These are phyloP conservation scores for Lentinula novae-zelandiae DNA, from an alignment of 1,284 basidiomycete genomes.

Conservation along the genomic window DNA sequence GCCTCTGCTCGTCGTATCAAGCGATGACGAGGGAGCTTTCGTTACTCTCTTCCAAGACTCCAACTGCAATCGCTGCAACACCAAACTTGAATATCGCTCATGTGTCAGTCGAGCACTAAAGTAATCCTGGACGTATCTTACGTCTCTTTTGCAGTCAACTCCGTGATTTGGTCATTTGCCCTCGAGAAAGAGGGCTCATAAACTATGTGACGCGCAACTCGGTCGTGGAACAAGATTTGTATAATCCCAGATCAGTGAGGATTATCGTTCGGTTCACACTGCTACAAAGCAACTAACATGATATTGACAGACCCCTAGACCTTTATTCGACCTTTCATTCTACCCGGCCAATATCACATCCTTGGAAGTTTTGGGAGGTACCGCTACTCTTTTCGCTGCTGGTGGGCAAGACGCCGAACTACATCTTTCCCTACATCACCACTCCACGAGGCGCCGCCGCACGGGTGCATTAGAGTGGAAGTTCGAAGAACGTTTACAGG, in stretches of 20 bases:
- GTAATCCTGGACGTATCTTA: constrained; percentile 2
- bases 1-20: constrained; percentile 7
- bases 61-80: constrained; percentile 42
- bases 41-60: constrained; percentile 41
- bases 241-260: constrained; percentile 48
- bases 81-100: constrained; percentile 56
- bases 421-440: constrained; percentile 55
- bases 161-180: constrained; percentile 37
- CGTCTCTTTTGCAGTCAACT: constrained; percentile 37
- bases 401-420: constrained; percentile 83
- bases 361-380: constrained; percentile 47
- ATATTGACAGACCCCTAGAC: constrained; percentile 40
- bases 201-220: constrained; percentile 56
- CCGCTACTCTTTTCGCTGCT: constrained; percentile 69
- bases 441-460: constrained; percentile 17
- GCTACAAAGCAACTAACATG: constrained; percentile 11
- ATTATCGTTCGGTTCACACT: constrained; percentile 14
- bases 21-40: constrained; percentile 47
- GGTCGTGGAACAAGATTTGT: constrained; percentile 68
- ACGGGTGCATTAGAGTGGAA: constrained; percentile 45
- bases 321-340: constrained; percentile 55
- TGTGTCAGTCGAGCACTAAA: constrained; percentile 49
- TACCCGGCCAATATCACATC: constrained; percentile 68
- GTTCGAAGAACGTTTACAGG: constrained; percentile 49
- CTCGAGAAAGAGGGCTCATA: constrained; percentile 61